phyloP scores from a whole-genome alignment of 345 rosid species.

The Passiflora organensis region DNA sequence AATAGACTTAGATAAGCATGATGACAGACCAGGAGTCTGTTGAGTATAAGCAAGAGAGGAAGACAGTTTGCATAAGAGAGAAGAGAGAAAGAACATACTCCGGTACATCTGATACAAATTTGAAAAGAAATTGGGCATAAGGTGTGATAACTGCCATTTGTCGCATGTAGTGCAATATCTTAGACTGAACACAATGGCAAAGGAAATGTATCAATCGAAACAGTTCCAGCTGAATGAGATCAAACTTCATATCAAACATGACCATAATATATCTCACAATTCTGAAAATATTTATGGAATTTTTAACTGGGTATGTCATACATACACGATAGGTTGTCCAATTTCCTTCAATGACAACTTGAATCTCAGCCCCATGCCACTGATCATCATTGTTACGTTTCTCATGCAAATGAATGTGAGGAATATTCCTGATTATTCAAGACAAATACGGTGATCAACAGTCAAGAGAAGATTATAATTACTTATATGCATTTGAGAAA shows the following conservation, averaged over 20 bases:
- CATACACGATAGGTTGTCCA: conserved; percentile 97
- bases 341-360: conserved; percentile 94
- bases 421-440: conserved; percentile 66
- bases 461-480: neutral
- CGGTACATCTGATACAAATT: conserved; percentile 63
- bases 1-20: conserved; percentile 6
- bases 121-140: conserved; percentile 82
- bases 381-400: conserved; percentile 56
- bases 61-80: conserved; percentile 7
- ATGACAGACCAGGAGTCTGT: neutral
- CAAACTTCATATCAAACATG: neutral
- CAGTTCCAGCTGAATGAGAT: neutral
- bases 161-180: conserved; percentile 96
- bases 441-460: conserved; percentile 3
- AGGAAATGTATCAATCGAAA: conserved; percentile 5
- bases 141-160: conserved; percentile 99
- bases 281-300: too few species aligned
- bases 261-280: neutral
- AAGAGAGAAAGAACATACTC: conserved; percentile 56
- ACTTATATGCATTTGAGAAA: neutral
- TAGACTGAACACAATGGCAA: conserved; percentile 56
- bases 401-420: conserved; percentile 85
- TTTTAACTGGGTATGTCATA: neutral
- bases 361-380: conserved; percentile 96
- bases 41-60: neutral